Percentiles rank a stretch among this genome's conserved stretches.
These are phyloP conservation scores for Pneumocystis oryctolagi DNA, from an alignment of 1,139 yeast genomes.

Conservation along the genomic window DNA sequence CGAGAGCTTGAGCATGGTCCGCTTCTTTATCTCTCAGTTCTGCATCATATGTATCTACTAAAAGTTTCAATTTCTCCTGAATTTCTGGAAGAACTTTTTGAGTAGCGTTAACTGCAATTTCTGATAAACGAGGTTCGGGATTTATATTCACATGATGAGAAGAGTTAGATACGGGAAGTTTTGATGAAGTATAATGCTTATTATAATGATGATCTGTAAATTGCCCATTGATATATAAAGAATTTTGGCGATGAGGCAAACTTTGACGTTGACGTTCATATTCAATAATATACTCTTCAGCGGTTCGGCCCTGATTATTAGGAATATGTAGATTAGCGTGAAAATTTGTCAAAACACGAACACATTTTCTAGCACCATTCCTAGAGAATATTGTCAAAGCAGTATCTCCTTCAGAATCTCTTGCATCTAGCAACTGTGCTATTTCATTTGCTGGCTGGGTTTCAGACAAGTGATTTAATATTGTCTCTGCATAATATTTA, in stretches of 20 bases:
- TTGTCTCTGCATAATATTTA: slow-evolving; percentile 59
- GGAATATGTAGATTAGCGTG: slow-evolving; percentile 59
- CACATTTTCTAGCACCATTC: slow-evolving; percentile 66
- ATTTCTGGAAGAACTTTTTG: slow-evolving; percentile 32
- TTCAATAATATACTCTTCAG: slow-evolving; percentile 51
- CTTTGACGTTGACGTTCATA: slow-evolving; percentile 24
- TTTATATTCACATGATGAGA: not conserved
- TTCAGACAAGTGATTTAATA: slow-evolving; percentile 62
- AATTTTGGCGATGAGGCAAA: not conserved
- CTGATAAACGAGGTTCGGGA: slow-evolving; percentile 26
- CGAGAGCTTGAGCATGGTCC: slow-evolving; percentile 32
- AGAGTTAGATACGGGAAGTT: slow-evolving; percentile 2
- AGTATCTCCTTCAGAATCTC: slow-evolving; percentile 78
- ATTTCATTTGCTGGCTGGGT: slow-evolving; percentile 18
- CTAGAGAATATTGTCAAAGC: slow-evolving; percentile 77
- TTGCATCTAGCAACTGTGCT: slow-evolving; percentile 25
- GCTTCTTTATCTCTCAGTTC: slow-evolving; percentile 39
- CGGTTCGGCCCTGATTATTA: slow-evolving; percentile 57
- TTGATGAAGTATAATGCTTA: slow-evolving; percentile 6
- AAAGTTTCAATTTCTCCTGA: slow-evolving; percentile 34
- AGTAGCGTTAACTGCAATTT: slow-evolving; percentile 37
- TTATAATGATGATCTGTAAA: slow-evolving; percentile 7
- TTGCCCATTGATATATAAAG: not conserved
- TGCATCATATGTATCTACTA: slow-evolving; percentile 41
- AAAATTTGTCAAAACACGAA: slow-evolving; percentile 33